These are phyloP conservation scores for Tylopilus subfusipes DNA, from an alignment of 768 basidiomycete genomes.

Conservation along the genomic window DNA sequence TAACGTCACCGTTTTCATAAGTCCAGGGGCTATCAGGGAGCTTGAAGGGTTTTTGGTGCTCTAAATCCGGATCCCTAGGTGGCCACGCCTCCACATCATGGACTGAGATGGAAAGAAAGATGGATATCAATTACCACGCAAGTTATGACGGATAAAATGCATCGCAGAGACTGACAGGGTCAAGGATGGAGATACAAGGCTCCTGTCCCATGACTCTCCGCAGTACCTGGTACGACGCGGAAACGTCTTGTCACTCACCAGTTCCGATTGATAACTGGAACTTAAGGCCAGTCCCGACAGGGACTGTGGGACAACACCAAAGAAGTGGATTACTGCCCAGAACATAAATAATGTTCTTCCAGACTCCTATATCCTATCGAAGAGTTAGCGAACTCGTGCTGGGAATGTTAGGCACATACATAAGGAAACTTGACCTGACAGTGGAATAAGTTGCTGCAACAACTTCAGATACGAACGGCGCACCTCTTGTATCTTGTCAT, in stretches of 20 bases:
- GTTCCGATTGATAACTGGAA: slow-evolving; percentile 68
- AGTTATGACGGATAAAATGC: neutral
- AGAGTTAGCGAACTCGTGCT: slow-evolving; percentile 8
- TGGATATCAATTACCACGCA: slow-evolving; percentile 8
- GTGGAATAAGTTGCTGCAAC: slow-evolving; percentile 1
- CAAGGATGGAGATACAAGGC: neutral
- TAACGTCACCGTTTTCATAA: slow-evolving; percentile 71
- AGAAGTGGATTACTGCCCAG: slow-evolving; percentile 70
- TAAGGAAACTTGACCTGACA: slow-evolving; percentile 87
- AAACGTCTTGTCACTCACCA: slow-evolving; percentile 68
- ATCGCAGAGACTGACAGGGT: slow-evolving; percentile 1
- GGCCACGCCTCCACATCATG: slow-evolving; percentile 57
- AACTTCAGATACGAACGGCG: slow-evolving; percentile 1
- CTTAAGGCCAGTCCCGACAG: slow-evolving; percentile 69
- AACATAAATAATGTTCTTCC: slow-evolving; percentile 71
- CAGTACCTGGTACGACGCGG: slow-evolving; percentile 14
- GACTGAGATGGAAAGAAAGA: slow-evolving; percentile 28
- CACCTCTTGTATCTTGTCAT: slow-evolving; percentile 83
- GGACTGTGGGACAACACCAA: slow-evolving; percentile 80
- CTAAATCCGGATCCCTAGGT: slow-evolving; percentile 56
- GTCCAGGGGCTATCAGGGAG: slow-evolving; percentile 78
- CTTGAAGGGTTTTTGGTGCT: slow-evolving; percentile 38
- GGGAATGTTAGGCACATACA: slow-evolving; percentile 42
- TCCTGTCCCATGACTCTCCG: slow-evolving; percentile 6
- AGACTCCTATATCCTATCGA: slow-evolving; percentile 69